A percentile compares a stretch with the other conserved stretches of the same genome.
These are phyloP conservation scores for Metschnikowia lochheadii DNA, from an alignment of 805 yeast genomes.

Conservation along the genomic window DNA sequence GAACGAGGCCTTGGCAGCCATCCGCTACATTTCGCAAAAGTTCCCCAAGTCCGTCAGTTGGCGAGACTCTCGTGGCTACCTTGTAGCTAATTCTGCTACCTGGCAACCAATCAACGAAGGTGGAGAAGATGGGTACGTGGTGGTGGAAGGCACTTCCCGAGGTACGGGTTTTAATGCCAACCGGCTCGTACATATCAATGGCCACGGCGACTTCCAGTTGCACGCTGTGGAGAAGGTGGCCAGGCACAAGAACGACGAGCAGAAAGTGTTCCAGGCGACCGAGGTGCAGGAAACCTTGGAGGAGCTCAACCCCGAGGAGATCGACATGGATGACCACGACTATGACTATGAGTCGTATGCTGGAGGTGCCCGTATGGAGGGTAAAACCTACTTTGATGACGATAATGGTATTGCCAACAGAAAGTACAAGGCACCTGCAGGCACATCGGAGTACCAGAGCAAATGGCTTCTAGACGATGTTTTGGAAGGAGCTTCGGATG, in stretches of 20 bases:
- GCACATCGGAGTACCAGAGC: constrained; percentile 74
- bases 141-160: constrained; percentile 79
- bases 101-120: constrained; percentile 26
- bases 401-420: constrained; percentile 17
- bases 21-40: constrained; percentile 77
- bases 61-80: constrained; percentile 91
- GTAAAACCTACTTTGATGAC: constrained; percentile 45
- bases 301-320: constrained; percentile 53
- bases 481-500: constrained; percentile 39
- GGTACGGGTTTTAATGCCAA: constrained; percentile 81
- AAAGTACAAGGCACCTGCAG: constrained; percentile 53
- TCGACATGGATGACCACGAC: constrained; percentile 40
- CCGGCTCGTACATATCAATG: constrained; percentile 81
- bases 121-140: constrained; percentile 38
- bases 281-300: constrained; percentile 56
- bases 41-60: constrained; percentile 81
- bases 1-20: constrained; percentile 68
- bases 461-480: constrained; percentile 67
- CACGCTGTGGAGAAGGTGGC: constrained; percentile 55
- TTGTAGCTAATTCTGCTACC: constrained; percentile 64
- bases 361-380: constrained; percentile 54
- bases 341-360: constrained; percentile 20
- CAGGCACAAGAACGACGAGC: constrained; percentile 20
- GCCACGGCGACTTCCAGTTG: constrained; percentile 82
- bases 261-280: constrained; percentile 23